Evolutionary conservation across 352 stramenopile species (phyloP), one percentile per base, ranked within the genome.

Genomic region (Globisporangium carolinianum): DNA sequence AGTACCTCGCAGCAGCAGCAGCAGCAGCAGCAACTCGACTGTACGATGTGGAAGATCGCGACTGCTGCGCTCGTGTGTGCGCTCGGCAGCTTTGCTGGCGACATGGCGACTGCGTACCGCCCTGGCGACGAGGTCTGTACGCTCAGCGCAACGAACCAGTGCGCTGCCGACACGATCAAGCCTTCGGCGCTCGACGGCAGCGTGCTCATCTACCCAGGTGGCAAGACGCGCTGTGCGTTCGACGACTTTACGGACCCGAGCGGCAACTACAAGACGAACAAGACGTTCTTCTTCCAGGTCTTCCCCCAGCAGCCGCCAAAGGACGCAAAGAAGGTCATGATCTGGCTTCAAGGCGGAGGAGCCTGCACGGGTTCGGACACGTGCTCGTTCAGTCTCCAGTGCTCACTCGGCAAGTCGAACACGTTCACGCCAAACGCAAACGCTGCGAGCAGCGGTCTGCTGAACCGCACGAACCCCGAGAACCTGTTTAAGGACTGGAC

Each of bases 401-500:
- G 72, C 59, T 58, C 58, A 39, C 50, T 73, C 15, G 48, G 57
- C 17, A 57, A 42, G 5, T 47, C 41, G 2, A 47, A n/a, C 55
- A 76, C 67, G 14, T 78, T 77, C 65, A 57, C 66, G 51, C 50
- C 57, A 6, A 68, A 67, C 37, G 67, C 66, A 18, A 53, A 47
- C 32, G 61, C 68, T 10, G 41, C 58, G 36, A 76, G 62, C 60
- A 59, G 51, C 9, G 73, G 73, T 14, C 41, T 83, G 37, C 45
- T 79, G 15, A 76, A 79, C 61, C 62, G 62, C 55, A 72, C 64
- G 47, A 61, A 78, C 49, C 38, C 54, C 18, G 42, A 68, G 45
- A 81, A 81, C 57, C 12, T 69, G 14, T 81, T 78, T 49, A 67
- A 65, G 50, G 69, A 77, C 67, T 81, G 72, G 72, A 76, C 73